A percentile compares a stretch with the other conserved stretches of the same genome.
Evolutionary conservation across 305 asterid genomes (phyloP).

Genomic region (Fraxinus baroniana): DNA sequence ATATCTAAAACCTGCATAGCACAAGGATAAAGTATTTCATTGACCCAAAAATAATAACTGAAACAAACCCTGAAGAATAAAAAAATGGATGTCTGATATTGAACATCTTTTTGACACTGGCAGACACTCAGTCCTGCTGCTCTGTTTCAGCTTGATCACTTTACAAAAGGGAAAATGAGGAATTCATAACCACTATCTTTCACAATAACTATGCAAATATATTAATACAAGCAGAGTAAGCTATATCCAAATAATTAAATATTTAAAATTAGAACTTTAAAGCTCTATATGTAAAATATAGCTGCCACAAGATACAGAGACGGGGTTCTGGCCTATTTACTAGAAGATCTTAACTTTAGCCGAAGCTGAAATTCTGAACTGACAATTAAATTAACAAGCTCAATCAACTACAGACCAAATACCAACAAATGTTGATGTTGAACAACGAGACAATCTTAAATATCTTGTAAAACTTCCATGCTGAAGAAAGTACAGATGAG

Average conservation of each 20-base stretch:
- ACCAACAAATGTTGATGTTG: neutral
- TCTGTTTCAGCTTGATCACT: neutral
- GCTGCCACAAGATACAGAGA: neutral
- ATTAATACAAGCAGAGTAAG: neutral
- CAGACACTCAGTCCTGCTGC: neutral
- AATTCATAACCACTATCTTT: neutral
- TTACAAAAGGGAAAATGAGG: neutral
- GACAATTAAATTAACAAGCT: neutral
- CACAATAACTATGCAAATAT: neutral
- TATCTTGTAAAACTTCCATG: neutral
- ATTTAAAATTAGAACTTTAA: neutral
- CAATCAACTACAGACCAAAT: neutral
- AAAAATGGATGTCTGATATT: neutral
- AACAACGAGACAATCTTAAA: neutral
- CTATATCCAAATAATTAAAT: neutral
- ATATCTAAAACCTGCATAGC: slow-evolving; percentile 65
- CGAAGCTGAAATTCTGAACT: neutral
- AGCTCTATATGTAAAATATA: neutral
- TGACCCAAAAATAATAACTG: neutral
- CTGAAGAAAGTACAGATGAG: neutral
- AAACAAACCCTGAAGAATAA: neutral
- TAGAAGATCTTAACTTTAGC: neutral
- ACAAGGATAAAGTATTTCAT: neutral
- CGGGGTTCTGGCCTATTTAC: neutral
- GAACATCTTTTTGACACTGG: neutral